Percentiles rank a stretch among this genome's conserved stretches.
Evolutionary conservation across 78 protist genomes (phyloP).

Genomic region (Cyanophora paradoxa): DNA sequence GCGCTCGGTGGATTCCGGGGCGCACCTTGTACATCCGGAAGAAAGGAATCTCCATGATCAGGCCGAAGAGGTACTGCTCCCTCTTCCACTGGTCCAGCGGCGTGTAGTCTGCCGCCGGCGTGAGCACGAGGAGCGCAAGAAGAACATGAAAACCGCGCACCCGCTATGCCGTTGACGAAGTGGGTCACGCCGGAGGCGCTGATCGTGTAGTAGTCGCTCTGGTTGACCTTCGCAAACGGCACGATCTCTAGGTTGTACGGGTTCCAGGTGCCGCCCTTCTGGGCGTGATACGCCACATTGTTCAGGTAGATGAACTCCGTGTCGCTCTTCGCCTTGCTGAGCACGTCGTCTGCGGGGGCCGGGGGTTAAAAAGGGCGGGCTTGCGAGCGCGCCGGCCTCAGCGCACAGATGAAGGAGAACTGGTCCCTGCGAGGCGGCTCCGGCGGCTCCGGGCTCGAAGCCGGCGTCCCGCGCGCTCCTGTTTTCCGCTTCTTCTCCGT

Average conservation of each 20-base stretch:
- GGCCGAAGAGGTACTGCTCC: conserved; percentile 20
- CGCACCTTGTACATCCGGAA: conserved; percentile 21
- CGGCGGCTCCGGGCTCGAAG: too few species aligned
- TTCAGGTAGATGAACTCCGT: conserved; percentile 20
- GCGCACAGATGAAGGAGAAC: conserved; percentile 16
- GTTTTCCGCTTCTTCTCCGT: too few species aligned
- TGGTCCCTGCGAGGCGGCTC: background rate
- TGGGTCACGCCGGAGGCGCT: conserved; percentile 57
- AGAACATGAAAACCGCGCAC: background rate
- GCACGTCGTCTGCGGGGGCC: too few species aligned
- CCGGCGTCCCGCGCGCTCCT: too few species aligned
- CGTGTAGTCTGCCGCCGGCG: conserved; percentile 42
- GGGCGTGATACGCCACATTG: background rate
- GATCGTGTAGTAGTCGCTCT: conserved; percentile 44
- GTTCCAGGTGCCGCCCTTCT: background rate
- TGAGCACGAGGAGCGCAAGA: background rate
- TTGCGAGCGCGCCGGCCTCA: too few species aligned
- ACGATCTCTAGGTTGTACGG: conserved; percentile 40
- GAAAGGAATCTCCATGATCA: conserved; percentile 37
- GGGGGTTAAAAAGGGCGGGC: too few species aligned
- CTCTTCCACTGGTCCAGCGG: conserved; percentile 45
- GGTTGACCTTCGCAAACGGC: background rate
- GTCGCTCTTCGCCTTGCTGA: background rate
- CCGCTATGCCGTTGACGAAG: background rate
- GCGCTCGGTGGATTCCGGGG: background rate